Conservation (phyloP, 2,329 filamentous ascomycete species). For the Knoxdaviesia capensis region DNA sequence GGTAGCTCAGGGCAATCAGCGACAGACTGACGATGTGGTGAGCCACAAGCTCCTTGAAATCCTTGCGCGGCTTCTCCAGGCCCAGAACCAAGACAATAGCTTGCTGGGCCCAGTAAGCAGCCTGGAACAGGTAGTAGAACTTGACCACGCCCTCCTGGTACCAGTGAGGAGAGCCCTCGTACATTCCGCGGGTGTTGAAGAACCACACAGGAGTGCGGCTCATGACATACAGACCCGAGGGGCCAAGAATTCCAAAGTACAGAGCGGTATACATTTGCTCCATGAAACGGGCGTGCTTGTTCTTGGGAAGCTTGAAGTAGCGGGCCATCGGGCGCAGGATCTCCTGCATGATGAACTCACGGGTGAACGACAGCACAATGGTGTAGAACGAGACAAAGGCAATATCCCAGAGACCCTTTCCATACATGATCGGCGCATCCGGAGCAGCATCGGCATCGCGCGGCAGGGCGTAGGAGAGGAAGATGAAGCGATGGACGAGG, state of each 20-base stretch:
- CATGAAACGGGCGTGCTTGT: constrained; percentile 83
- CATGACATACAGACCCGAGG: constrained; percentile 81
- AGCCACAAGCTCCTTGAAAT: constrained; percentile 81
- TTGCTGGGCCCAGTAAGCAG: constrained; percentile 90
- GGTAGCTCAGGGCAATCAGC: constrained; percentile 72
- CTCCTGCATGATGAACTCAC: constrained; percentile 91
- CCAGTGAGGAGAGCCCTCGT: constrained; percentile 68
- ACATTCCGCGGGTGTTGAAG: constrained; percentile 83
- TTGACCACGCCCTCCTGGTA: constrained; percentile 70
- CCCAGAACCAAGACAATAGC: constrained; percentile 70
- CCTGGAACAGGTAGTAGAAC: constrained; percentile 89
- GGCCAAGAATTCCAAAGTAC: constrained; percentile 71
- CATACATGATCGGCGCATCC: constrained; percentile 45
- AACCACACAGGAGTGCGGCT: constrained; percentile 83
- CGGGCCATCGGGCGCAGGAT: constrained; percentile 59
- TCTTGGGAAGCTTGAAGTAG: constrained; percentile 47
- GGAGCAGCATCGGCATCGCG: constrained; percentile 13
- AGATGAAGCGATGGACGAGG: constrained; percentile 62
- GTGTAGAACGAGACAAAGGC: constrained; percentile 81
- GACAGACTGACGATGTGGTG: constrained; percentile 80
- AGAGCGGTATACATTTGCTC: constrained; percentile 88
- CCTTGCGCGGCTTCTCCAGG: constrained; percentile 83
- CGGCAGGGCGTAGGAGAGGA: constrained; percentile 69
- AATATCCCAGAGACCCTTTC: constrained; percentile 72
- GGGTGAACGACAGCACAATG: constrained; percentile 75